phyloP scores from a whole-genome alignment of 75 land plant species.

The Pinus tabuliformis region DNA sequence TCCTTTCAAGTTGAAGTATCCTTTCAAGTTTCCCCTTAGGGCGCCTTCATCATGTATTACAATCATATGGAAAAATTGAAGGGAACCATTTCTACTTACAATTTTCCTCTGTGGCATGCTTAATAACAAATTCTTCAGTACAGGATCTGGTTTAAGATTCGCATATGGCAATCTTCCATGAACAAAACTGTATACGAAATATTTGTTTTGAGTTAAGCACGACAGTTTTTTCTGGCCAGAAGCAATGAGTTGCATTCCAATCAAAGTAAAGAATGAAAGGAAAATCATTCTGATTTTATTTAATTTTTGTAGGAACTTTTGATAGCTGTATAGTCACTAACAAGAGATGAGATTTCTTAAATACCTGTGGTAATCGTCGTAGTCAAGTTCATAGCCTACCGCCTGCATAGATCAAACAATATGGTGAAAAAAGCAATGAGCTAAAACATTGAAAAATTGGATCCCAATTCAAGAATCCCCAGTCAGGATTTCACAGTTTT shows the following conservation, averaged over 20 bases:
- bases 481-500: background rate
- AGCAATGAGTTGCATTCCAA: background rate
- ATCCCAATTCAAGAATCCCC: too few relatives aligned
- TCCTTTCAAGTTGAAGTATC: background rate
- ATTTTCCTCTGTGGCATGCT: slow-evolving; percentile 88
- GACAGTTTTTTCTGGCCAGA: background rate
- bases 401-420: slow-evolving; percentile 41
- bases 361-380: slow-evolving; percentile 91
- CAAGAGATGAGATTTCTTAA: background rate
- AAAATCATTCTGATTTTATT: too few relatives aligned
- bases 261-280: background rate
- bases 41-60: too few relatives aligned
- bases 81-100: slow-evolving; percentile 22
- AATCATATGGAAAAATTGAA: too few relatives aligned
- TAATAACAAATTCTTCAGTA: slow-evolving; percentile 52
- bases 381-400: slow-evolving; percentile 73
- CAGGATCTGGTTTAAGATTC: slow-evolving; percentile 48
- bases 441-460: background rate
- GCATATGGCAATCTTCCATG: slow-evolving; percentile 79
- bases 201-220: background rate
- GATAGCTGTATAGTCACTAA: too few relatives aligned
- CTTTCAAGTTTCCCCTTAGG: background rate
- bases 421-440: background rate
- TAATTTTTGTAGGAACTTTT: too few relatives aligned
- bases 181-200: slow-evolving; percentile 16